Conservation (phyloP, 306 rosid genomes). For the Dryas alaskensis region DNA sequence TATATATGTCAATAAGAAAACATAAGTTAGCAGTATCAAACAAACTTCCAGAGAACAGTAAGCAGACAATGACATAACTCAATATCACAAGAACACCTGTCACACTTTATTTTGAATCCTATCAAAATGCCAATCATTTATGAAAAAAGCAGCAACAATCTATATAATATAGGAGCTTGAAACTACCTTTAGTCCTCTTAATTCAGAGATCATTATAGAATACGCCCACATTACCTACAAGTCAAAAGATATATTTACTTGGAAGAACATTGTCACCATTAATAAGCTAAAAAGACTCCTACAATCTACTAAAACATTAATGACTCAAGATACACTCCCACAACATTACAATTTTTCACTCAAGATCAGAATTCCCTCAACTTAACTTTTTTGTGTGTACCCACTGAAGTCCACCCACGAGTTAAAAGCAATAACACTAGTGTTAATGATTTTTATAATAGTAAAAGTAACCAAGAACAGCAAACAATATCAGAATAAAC, state of each 20-base stretch:
- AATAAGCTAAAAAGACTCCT: constrained; percentile 71
- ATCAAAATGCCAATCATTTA: constrained; percentile 44
- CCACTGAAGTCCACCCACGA: constrained; percentile 3
- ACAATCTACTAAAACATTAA: constrained; percentile 34
- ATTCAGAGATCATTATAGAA: constrained; percentile 99
- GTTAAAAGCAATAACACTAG: neutral
- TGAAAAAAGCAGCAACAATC: constrained; percentile 48
- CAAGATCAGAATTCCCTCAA: constrained; percentile 5
- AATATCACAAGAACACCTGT: constrained; percentile 17
- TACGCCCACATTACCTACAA: constrained; percentile 99
- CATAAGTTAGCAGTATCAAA: constrained; percentile 14
- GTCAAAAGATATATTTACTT: constrained; percentile 97
- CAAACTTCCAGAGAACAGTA: constrained; percentile 1
- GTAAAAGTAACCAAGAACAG: neutral
- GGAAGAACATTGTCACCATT: constrained; percentile 84
- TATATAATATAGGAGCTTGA: constrained; percentile 77
- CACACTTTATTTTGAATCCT: constrained; percentile 22
- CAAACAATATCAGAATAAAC: constrained; percentile 3
- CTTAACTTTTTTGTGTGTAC: neutral
- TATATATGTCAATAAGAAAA: neutral
- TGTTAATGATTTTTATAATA: neutral
- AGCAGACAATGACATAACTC: constrained; percentile 15
- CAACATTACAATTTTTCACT: constrained; percentile 14
- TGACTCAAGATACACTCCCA: constrained; percentile 26
- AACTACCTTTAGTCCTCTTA: constrained; percentile 99